A percentile compares a stretch with the other conserved stretches of the same genome.
Evolutionary conservation across 495 filamentous ascomycete species (phyloP).

Genomic region (Penicillium parvum): DNA sequence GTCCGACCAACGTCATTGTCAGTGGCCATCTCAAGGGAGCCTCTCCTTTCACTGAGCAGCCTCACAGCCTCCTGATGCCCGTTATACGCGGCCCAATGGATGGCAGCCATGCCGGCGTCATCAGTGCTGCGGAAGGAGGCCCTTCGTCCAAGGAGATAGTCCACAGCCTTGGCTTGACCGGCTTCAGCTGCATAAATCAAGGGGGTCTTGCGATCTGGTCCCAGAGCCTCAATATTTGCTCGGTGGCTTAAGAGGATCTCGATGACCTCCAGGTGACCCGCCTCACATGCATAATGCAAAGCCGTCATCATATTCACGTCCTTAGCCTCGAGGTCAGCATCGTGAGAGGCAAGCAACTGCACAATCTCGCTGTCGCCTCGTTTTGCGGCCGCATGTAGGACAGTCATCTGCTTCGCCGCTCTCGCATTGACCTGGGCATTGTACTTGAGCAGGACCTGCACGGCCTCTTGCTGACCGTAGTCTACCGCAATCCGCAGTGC

Average conservation of each 20-base stretch:
- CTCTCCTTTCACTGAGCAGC: constrained; percentile 29
- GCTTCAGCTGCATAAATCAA: constrained; percentile 40
- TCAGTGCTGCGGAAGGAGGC: constrained; percentile 28
- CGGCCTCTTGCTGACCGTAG: constrained; percentile 21
- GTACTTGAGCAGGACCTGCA: constrained; percentile 15
- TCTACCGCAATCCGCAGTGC: constrained; percentile 37
- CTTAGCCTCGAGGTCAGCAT: constrained; percentile 40
- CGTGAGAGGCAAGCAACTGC: constrained; percentile 27
- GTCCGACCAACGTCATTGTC: constrained; percentile 33
- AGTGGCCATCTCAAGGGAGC: constrained; percentile 24
- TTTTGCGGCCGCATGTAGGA: constrained; percentile 37
- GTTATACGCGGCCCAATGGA: constrained; percentile 45
- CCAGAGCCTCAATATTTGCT: constrained; percentile 33
- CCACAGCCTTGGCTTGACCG: constrained; percentile 25
- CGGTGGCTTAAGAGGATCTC: constrained; percentile 32
- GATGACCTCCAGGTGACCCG: constrained; percentile 28
- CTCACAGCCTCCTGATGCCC: constrained; percentile 40
- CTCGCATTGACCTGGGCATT: constrained; percentile 36
- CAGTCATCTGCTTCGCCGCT: constrained; percentile 34
- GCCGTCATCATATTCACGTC: constrained; percentile 40
- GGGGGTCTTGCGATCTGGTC: constrained; percentile 34
- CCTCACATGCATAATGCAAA: constrained; percentile 39
- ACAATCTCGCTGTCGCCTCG: constrained; percentile 32
- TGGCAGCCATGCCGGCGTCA: constrained; percentile 40
- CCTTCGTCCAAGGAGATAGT: constrained; percentile 34